Percentiles rank a stretch among this genome's conserved stretches.
phyloP scores from a whole-genome alignment of 2,329 filamentous ascomycete species.

The Aspergillus novofumigatus region DNA sequence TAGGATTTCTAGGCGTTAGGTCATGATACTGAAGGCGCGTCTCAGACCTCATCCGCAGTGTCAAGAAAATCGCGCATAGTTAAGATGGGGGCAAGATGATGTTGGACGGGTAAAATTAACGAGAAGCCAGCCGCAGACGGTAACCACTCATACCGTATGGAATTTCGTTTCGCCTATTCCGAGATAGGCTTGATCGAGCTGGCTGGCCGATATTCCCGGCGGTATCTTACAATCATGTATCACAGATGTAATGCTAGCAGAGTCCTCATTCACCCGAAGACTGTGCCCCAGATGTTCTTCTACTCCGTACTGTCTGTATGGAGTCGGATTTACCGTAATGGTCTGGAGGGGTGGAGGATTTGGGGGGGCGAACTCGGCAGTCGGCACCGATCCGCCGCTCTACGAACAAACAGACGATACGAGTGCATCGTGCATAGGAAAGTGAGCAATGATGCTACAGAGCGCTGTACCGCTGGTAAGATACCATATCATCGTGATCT shows the following conservation, averaged over 20 bases:
- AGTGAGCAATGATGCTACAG: background rate
- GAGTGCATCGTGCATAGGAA: background rate
- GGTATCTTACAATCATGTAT: background rate
- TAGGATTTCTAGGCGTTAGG: background rate
- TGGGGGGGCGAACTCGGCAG: background rate
- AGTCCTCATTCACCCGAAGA: background rate
- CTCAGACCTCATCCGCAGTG: background rate
- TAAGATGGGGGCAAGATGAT: conserved; percentile 7
- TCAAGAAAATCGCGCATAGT: conserved; percentile 26
- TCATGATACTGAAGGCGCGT: background rate
- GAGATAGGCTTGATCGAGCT: background rate
- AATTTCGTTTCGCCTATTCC: background rate
- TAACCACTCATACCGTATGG: background rate
- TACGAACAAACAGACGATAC: background rate
- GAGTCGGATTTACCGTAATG: background rate
- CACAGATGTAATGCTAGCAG: background rate
- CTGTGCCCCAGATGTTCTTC: background rate
- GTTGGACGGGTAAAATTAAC: conserved; percentile 18
- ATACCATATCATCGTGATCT: conserved; percentile 13
- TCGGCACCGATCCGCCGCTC: background rate
- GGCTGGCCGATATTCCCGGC: background rate
- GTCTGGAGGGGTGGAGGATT: background rate
- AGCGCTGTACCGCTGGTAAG: conserved; percentile 3
- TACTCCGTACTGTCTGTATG: background rate
- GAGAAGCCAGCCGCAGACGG: conserved; percentile 19